Evolutionary conservation across 2,329 filamentous ascomycete species (phyloP).

Genomic region (Colletotrichum nymphaeae): DNA sequence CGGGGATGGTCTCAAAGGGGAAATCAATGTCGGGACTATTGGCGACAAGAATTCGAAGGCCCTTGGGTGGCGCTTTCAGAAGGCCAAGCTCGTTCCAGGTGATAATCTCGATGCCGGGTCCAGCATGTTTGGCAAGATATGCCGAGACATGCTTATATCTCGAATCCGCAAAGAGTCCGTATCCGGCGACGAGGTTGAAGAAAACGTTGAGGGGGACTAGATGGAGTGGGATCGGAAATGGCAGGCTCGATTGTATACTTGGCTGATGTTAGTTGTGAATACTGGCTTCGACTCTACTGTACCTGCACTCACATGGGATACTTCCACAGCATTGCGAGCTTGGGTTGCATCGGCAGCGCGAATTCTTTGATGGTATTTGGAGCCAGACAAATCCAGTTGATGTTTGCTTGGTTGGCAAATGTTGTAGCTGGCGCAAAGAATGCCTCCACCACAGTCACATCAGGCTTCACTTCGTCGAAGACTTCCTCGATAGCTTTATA

Average conservation of each 20-base stretch:
- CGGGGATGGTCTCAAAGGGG: constrained; percentile 1
- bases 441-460: neutral
- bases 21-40: constrained; percentile 31
- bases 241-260: constrained; percentile 36
- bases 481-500: neutral
- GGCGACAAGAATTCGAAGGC: constrained; percentile 12
- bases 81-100: constrained; percentile 49
- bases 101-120: constrained; percentile 51
- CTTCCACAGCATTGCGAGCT: constrained; percentile 38
- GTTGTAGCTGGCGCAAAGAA: neutral
- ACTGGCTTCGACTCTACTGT: neutral
- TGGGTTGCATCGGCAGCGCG: constrained; percentile 51
- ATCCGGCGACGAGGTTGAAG: constrained; percentile 8
- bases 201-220: constrained; percentile 16
- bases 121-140: neutral
- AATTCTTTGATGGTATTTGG: constrained; percentile 58
- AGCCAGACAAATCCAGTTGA: constrained; percentile 52
- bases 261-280: neutral
- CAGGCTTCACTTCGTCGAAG: neutral
- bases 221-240: constrained; percentile 19
- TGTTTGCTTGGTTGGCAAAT: neutral
- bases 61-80: constrained; percentile 22
- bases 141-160: neutral
- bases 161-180: neutral
- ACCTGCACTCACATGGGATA: constrained; percentile 28